Conservation (phyloP, 2,329 filamentous ascomycete species). For the Clonostachys rhizophaga region DNA sequence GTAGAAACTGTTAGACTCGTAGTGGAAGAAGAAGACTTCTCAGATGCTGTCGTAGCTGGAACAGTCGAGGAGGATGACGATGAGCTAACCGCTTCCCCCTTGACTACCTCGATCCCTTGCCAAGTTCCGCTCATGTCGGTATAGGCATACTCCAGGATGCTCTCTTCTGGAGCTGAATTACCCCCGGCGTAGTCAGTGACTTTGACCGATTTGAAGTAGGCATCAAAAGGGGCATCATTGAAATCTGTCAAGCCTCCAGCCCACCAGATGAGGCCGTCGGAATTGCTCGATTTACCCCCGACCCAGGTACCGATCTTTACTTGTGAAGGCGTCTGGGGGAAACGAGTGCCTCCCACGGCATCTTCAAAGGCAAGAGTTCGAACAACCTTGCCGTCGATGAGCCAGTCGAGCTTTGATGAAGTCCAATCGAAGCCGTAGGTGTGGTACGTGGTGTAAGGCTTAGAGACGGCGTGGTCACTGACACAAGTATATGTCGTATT, state of each 20-base stretch:
- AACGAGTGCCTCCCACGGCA: conserved; percentile 52
- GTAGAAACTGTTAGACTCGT: no score
- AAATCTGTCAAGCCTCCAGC: conserved; percentile 60
- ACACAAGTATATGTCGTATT: conserved; percentile 67
- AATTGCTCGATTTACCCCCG: conserved; percentile 50
- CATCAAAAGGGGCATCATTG: conserved; percentile 44
- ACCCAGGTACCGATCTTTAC: conserved; percentile 67
- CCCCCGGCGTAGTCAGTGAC: conserved; percentile 51
- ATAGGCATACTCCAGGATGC: conserved; percentile 48
- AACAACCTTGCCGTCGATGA: conserved; percentile 55
- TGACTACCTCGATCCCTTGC: conserved; percentile 34
- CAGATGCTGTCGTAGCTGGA: background rate
- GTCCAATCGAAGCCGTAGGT: conserved; percentile 69
- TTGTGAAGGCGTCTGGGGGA: conserved; percentile 71
- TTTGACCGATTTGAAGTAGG: conserved; percentile 51
- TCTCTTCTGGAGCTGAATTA: conserved; percentile 24
- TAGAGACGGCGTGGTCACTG: conserved; percentile 50
- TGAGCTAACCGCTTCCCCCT: conserved; percentile 6
- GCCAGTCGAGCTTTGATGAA: conserved; percentile 57
- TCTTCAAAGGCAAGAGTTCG: conserved; percentile 58
- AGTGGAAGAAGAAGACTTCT: no score
- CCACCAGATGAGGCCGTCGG: conserved; percentile 67
- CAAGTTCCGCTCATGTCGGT: conserved; percentile 41
- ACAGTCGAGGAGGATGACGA: background rate
- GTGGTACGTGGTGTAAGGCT: conserved; percentile 53